Evolutionary conservation across 2,329 filamentous ascomycete species (phyloP).

Genomic region (Aspergillus hiratsukae): DNA sequence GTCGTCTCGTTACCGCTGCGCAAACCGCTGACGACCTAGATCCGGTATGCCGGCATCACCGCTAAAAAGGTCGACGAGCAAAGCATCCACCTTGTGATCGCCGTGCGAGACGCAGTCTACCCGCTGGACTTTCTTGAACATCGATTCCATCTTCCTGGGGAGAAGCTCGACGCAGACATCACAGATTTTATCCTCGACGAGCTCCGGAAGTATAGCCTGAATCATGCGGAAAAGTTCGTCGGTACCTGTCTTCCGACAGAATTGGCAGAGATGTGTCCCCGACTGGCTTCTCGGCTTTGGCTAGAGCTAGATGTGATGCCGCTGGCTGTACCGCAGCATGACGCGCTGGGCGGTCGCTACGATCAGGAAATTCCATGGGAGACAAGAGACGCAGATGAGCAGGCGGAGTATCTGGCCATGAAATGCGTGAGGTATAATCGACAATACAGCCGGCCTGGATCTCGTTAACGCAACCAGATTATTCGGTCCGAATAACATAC

Average conservation of each 20-base stretch:
- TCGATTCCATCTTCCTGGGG: constrained; percentile 43
- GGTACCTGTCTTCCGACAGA: constrained; percentile 63
- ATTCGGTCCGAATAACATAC: constrained; percentile 68
- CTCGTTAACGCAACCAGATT: constrained; percentile 42
- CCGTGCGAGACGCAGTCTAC: constrained; percentile 70
- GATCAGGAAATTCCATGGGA: constrained; percentile 41
- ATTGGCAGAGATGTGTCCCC: constrained; percentile 58
- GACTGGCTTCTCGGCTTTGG: constrained; percentile 68
- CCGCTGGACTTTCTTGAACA: constrained; percentile 67
- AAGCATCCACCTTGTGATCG: constrained; percentile 57
- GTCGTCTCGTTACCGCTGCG: background rate
- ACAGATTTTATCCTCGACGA: constrained; percentile 57
- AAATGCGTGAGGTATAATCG: constrained; percentile 65
- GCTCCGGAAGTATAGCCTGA: constrained; percentile 56
- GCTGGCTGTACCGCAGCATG: constrained; percentile 51
- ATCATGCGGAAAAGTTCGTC: constrained; percentile 69
- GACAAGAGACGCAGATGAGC: constrained; percentile 65
- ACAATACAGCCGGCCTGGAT: background rate
- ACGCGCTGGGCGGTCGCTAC: constrained; percentile 10
- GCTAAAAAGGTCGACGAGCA: background rate
- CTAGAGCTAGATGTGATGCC: constrained; percentile 71
- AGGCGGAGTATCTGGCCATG: constrained; percentile 74
- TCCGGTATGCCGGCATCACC: background rate
- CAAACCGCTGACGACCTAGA: background rate
- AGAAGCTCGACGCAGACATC: constrained; percentile 40